A percentile compares a stretch with the other conserved stretches of the same genome.
phyloP scores from a whole-genome alignment of 495 filamentous ascomycete species.

The Podospora pseudopauciseta region DNA sequence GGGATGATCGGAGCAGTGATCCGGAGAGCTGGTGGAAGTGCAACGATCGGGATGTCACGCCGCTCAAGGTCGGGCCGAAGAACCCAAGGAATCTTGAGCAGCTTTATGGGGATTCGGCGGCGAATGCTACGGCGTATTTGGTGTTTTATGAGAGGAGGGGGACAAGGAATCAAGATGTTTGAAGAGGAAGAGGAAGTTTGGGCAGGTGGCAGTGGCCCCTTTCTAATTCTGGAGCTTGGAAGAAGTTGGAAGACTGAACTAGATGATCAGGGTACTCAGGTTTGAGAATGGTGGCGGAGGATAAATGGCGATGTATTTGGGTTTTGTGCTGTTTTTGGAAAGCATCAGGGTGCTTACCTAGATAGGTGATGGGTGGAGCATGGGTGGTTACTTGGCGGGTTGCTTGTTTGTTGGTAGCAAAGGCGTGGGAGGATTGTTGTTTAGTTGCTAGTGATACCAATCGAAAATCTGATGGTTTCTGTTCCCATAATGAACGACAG shows the following conservation, averaged over 20 bases:
- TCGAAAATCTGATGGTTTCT: not conserved
- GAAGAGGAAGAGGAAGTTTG: not conserved
- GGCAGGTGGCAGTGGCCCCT: not conserved
- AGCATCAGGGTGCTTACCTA: not conserved
- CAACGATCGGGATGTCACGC: conserved; percentile 30
- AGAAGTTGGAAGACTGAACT: not conserved
- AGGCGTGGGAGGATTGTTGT: not conserved
- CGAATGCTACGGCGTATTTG: conserved; percentile 28
- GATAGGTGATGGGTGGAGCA: not conserved
- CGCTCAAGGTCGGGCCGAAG: conserved; percentile 28
- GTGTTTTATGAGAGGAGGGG: conserved; percentile 29
- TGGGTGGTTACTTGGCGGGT: not conserved
- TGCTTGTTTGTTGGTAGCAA: not conserved
- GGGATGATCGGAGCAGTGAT: conserved; percentile 28
- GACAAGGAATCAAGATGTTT: conserved; percentile 5
- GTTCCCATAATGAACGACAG: too few species aligned
- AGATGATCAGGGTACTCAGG: not conserved
- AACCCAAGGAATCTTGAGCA: conserved; percentile 15
- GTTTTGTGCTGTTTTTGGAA: not conserved
- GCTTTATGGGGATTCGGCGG: conserved; percentile 19
- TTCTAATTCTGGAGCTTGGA: not conserved
- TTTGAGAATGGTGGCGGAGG: not conserved
- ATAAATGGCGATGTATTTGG: not conserved
- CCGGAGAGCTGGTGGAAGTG: conserved; percentile 33
- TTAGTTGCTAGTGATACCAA: not conserved